Evolutionary conservation across 2,329 filamentous ascomycete genomes (phyloP).

Genomic region (Fonsecaea multimorphosa): DNA sequence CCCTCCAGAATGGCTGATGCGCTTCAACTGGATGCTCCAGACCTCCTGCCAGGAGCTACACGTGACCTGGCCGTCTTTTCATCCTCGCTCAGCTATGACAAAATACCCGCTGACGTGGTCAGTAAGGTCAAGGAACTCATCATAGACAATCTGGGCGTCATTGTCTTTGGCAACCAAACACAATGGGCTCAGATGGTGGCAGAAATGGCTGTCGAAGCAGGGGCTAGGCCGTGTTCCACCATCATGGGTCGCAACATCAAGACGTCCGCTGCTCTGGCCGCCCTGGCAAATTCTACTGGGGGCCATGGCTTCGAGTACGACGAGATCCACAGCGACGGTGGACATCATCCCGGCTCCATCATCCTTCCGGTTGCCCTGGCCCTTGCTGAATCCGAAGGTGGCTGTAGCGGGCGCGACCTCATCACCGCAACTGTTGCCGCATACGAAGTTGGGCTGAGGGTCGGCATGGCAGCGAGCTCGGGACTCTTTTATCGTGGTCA

Average conservation of each 20-base stretch:
- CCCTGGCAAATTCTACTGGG: slow-evolving; percentile 50
- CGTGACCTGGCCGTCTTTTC: slow-evolving; percentile 10
- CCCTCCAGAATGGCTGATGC: no score
- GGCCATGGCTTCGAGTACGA: slow-evolving; percentile 54
- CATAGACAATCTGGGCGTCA: slow-evolving; percentile 18
- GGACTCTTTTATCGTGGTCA: slow-evolving; percentile 47
- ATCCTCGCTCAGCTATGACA: slow-evolving; percentile 12
- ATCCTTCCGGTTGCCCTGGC: slow-evolving; percentile 50
- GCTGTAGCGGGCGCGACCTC: slow-evolving; percentile 20
- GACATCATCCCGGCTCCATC: slow-evolving; percentile 48
- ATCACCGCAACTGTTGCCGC: slow-evolving; percentile 43
- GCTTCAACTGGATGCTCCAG: slow-evolving; percentile 10
- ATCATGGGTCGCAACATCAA: slow-evolving; percentile 8
- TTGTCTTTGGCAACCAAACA: slow-evolving; percentile 19
- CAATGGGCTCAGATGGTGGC: slow-evolving; percentile 13
- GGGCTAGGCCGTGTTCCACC: background rate
- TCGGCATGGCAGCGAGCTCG: slow-evolving; percentile 46
- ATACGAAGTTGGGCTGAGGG: slow-evolving; percentile 49
- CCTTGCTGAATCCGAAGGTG: slow-evolving; percentile 31
- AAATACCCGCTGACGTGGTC: slow-evolving; percentile 14
- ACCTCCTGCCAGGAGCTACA: slow-evolving; percentile 18
- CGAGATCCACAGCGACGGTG: slow-evolving; percentile 50
- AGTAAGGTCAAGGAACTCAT: slow-evolving; percentile 17
- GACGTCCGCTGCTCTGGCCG: slow-evolving; percentile 39
- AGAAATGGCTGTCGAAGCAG: slow-evolving; percentile 18